phyloP scores from a whole-genome alignment of 495 filamentous ascomycete genomes.

The Jackrogersella multiformis region DNA sequence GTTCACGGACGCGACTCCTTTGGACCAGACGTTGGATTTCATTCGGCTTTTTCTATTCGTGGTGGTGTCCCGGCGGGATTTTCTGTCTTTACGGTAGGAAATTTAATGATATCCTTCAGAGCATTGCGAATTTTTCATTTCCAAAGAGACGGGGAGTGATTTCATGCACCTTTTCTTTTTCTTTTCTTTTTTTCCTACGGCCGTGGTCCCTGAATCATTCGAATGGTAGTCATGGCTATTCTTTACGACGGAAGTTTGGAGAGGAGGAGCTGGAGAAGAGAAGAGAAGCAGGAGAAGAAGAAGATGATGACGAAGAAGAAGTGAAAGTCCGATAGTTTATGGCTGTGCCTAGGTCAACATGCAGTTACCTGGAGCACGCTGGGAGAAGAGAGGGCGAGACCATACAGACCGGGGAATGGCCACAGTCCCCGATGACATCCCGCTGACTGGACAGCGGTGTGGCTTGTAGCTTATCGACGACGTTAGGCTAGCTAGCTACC shows the following conservation, averaged over 20 bases:
- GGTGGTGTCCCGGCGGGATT: constrained; percentile 40
- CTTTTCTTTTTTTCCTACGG: not conserved
- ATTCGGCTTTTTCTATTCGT: constrained; percentile 36
- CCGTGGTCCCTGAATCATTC: constrained; percentile 4
- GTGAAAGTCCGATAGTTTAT: not conserved
- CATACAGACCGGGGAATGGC: not conserved
- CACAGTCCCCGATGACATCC: constrained; percentile 6
- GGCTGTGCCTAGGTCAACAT: not conserved
- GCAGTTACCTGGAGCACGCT: no score
- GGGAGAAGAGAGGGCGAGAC: not conserved
- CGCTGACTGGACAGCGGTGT: no score
- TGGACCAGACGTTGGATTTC: constrained; percentile 33
- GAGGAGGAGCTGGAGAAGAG: not conserved
- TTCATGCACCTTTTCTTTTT: constrained; percentile 13
- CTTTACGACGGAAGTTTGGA: not conserved
- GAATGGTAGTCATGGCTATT: not conserved
- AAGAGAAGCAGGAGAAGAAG: not conserved
- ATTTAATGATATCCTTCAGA: constrained; percentile 50
- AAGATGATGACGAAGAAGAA: not conserved
- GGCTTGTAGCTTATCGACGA: not conserved
- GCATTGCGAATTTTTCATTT: constrained; percentile 35
- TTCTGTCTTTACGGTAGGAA: constrained; percentile 45
- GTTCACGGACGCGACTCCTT: constrained; percentile 15
- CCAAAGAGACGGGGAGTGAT: not conserved
- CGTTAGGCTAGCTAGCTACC: not conserved